A percentile compares a stretch with the other conserved stretches of the same genome.
Evolutionary conservation across 352 stramenopile genomes (phyloP).

Genomic region (Phytophthora ohioensis): DNA sequence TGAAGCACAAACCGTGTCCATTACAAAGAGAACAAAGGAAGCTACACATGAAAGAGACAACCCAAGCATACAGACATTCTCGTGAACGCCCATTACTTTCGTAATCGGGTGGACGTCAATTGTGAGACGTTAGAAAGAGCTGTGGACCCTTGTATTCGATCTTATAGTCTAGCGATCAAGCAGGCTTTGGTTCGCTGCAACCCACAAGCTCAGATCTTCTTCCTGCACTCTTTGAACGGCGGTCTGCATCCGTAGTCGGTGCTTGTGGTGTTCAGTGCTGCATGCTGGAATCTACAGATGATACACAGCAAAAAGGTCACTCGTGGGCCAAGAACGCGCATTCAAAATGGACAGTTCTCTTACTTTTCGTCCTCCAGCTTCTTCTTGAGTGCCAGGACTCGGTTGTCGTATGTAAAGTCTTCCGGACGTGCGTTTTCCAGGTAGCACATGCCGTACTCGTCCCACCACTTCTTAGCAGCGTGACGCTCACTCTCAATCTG

Average conservation of each 20-base stretch:
- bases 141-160: too few species aligned
- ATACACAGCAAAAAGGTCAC: neutral
- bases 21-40: neutral
- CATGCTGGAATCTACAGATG: conserved; percentile 57
- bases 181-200: too few species aligned
- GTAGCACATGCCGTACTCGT: conserved; percentile 85
- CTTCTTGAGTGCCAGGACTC: conserved; percentile 73
- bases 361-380: conserved; percentile 72
- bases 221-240: conserved; percentile 81
- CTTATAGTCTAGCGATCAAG: too few species aligned
- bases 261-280: conserved; percentile 63
- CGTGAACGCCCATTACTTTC: too few species aligned
- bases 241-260: conserved; percentile 73
- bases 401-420: conserved; percentile 87
- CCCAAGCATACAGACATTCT: too few species aligned
- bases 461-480: conserved; percentile 83
- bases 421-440: conserved; percentile 79
- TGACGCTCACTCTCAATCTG: conserved; percentile 87
- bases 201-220: conserved; percentile 44
- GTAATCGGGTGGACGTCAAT: too few species aligned
- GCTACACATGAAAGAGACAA: neutral
- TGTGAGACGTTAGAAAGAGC: too few species aligned
- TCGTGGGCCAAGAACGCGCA: neutral
- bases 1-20: neutral
- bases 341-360: conserved; percentile 8